Base-by-base conservation (phyloP, 257 asterid species). In the Anisodus acutangulus region DNA sequence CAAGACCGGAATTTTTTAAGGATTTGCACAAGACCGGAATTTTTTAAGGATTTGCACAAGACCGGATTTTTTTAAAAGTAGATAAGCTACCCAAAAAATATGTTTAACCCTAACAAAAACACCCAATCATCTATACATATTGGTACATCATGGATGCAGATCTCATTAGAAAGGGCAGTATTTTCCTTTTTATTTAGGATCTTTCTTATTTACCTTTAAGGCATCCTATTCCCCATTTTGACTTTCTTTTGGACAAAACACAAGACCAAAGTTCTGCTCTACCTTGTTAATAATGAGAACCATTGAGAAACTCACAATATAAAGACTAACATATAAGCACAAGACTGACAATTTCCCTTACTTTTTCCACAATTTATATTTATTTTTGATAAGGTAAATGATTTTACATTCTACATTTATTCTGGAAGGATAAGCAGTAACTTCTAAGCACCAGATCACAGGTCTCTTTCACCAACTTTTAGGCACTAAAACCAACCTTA, bases 381-480 rank as follows among this genome's bases (percentile, higher is more conserved):
- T 69, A 9, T 69, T 41, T 41, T 69, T 69, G 15, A 41, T 19
- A 39, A 16, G 78, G 13, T 8, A 41, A 69, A 41, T 69, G 54
- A 69, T 43, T 70, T 43, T 43, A 45, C 39, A 43, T 17, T 17
- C 39, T 5, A 45, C 58, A 71, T n/a, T 71, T 45, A 71, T 71
- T 69, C 58, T 45, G 39, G 79, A 71, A 71, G 57, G 37, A 17
- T 4, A 71, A 71, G 79, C 58, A 43, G 79, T 71, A 71, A 71
- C 58, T 71, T 43, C 58, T 71, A 71, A 71, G 79, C 80, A 12
- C 39, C 80, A 72, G 54, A 49, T 72, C 58, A 9, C 80, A 72
- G 39, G n/a, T 72, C 59, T 45, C 59, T 19, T 72, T 72, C 80
- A 19, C 80, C 39, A 45, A n/a, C 80, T 72, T 72, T 19, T 19